Evolutionary conservation across 441 rosid species (phyloP).

Genomic region (Viola pubescens): DNA sequence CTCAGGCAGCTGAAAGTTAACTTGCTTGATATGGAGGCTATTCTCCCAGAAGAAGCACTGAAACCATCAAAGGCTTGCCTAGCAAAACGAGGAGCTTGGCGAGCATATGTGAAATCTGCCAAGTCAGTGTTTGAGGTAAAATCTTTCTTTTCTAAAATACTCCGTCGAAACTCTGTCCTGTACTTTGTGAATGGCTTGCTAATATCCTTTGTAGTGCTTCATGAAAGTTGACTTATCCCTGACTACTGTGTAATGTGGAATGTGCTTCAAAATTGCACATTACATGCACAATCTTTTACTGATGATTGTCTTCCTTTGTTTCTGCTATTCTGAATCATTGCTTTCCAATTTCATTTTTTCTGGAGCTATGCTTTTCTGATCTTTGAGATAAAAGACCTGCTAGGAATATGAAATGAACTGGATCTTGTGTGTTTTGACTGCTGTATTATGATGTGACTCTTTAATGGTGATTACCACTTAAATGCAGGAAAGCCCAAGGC

Average conservation of each 20-base stretch:
- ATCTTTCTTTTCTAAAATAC: neutral
- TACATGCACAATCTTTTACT: no score
- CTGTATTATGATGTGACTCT: no score
- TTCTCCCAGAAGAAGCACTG: conserved; percentile 38
- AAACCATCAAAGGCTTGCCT: conserved; percentile 31
- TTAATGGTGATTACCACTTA: no score
- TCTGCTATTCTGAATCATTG: no score
- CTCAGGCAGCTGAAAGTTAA: conserved; percentile 38
- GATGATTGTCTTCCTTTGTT: no score
- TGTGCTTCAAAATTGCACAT: neutral
- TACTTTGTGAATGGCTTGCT: neutral
- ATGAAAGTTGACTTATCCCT: neutral
- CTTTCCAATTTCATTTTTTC: no score
- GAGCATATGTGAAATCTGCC: conserved; percentile 42
- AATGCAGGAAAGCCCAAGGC: no score
- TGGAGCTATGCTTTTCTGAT: no score
- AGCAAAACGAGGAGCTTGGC: conserved; percentile 40
- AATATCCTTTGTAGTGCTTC: neutral
- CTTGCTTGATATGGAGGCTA: conserved; percentile 60
- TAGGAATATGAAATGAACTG: no score
- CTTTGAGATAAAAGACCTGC: no score
- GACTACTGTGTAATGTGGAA: neutral
- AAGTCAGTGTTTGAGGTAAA: conserved; percentile 46
- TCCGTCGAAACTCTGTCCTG: neutral
- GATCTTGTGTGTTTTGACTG: no score